Base-by-base conservation (phyloP, 2,329 filamentous ascomycete genomes). In the Fusarium fracticaudum region DNA sequence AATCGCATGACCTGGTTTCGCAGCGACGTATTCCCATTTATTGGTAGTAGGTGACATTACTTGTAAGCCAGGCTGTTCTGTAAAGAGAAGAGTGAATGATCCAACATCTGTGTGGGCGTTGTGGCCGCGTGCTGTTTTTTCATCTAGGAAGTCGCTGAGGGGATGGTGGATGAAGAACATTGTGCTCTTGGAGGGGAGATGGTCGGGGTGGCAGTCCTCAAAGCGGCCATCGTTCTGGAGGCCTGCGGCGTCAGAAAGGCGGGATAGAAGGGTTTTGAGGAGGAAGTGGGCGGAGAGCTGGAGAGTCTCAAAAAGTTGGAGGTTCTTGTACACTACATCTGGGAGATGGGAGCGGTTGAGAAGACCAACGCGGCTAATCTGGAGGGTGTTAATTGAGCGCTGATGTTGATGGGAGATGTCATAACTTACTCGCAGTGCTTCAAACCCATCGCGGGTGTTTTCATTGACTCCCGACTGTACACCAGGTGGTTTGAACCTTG, bases 151-250 rank as follows among this genome's bases (percentile, higher is more conserved):
- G 12, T 57, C 53, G 17, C 53, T 57, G 53, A 43, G 20, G 6
- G 53, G 53, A 33, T 57, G 53, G 12, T 44, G 53, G 33, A 57
- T 57, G 38, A 57, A 57, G 17, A 43, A 57, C 29, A 57, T 26
- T 15, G 53, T 44, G 22, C 53, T 44, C 12, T 44, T 57, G 15
- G 53, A 43, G 11, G 53, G 53, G 11, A 44, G 53, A 33, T 43
- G 3, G 9, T 57, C 38, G 0, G 53, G 38, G 3, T 57, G 53
- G 11, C 26, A 57, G 9, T 0, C 9, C 22, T 57, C 53, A 2
- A 43, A 57, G 13, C 53, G 53, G 0, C 22, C 53, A 2, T 20
- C 8, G 9, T 4, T 8, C 6, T 24, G 0, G 4, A 57, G 29
- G 2, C 53, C 29, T 20, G 38, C 38, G 6, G 38, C 15, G 12